A percentile compares a stretch with the other conserved stretches of the same genome.
Evolutionary conservation across 2,329 filamentous ascomycete species (phyloP).

Genomic region (Helotiales sp.): DNA sequence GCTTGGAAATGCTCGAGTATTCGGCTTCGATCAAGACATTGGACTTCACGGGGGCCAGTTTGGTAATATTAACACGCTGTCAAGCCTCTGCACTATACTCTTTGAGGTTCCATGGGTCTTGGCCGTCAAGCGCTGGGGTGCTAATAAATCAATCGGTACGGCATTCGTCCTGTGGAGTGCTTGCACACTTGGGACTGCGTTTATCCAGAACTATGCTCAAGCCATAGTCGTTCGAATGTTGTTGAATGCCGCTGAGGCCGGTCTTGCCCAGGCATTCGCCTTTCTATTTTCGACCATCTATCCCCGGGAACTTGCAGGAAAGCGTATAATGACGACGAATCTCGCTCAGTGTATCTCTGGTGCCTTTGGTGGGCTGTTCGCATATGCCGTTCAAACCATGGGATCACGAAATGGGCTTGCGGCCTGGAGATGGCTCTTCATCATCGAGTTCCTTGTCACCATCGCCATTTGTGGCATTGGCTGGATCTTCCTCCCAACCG

Average conservation of each 20-base stretch:
- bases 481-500: conserved; percentile 28
- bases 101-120: conserved; percentile 29
- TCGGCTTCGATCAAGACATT: conserved; percentile 30
- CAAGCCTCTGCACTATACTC: conserved; percentile 19
- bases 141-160: conserved; percentile 11
- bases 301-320: conserved; percentile 27
- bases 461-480: conserved; percentile 28
- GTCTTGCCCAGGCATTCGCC: conserved; percentile 30
- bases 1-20: conserved; percentile 29
- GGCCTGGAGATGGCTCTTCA: conserved; percentile 33
- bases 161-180: conserved; percentile 25
- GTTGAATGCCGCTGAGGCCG: conserved; percentile 32
- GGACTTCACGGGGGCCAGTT: conserved; percentile 26
- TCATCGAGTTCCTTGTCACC: conserved; percentile 27
- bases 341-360: conserved; percentile 37
- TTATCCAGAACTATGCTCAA: conserved; percentile 34
- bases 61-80: conserved; percentile 28
- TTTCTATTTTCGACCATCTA: conserved; percentile 35
- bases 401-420: conserved; percentile 33
- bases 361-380: conserved; percentile 53
- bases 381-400: conserved; percentile 46
- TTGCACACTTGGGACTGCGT: conserved; percentile 33
- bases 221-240: conserved; percentile 33
- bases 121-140: conserved; percentile 15
- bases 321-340: conserved; percentile 32